phyloP scores from a whole-genome alignment of 176 grass and related monocot species.

The Musa acuminata region DNA sequence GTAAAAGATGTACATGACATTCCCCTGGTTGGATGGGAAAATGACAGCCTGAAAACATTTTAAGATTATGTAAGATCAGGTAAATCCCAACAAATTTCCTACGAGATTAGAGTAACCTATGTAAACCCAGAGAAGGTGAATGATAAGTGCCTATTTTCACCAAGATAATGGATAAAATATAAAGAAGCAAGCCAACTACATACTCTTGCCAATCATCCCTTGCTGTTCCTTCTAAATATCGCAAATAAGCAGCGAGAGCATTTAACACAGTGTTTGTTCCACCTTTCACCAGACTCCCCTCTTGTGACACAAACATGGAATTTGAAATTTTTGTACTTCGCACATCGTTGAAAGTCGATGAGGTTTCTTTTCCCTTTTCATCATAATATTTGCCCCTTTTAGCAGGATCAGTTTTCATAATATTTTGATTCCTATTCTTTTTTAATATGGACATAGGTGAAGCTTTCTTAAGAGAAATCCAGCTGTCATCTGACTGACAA shows the following conservation, averaged over 20 bases:
- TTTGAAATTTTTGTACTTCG: slow-evolving; percentile 35
- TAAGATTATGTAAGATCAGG: too few relatives aligned
- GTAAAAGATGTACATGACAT: too few relatives aligned
- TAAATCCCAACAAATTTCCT: not conserved
- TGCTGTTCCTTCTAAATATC: slow-evolving; percentile 82
- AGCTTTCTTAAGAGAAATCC: slow-evolving; percentile 39
- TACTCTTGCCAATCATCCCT: slow-evolving; percentile 95
- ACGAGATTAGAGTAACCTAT: not conserved
- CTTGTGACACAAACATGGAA: slow-evolving; percentile 73
- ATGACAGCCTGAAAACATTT: too few relatives aligned
- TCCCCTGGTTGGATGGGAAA: too few relatives aligned
- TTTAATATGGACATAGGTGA: slow-evolving; percentile 45
- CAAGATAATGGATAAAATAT: not conserved
- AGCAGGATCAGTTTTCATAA: slow-evolving; percentile 29
- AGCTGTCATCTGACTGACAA: slow-evolving; percentile 33
- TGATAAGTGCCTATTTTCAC: not conserved
- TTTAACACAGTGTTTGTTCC: slow-evolving; percentile 55
- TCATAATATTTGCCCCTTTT: slow-evolving; percentile 21
- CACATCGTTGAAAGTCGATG: slow-evolving; percentile 11
- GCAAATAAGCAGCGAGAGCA: slow-evolving; percentile 74
- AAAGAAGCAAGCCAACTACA: slow-evolving; percentile 12
- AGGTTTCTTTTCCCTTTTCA: slow-evolving; percentile 28
- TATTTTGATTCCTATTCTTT: slow-evolving; percentile 23
- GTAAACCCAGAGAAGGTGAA: not conserved
- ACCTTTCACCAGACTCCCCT: slow-evolving; percentile 57